phyloP scores from a whole-genome alignment of 345 rosid species.

The Arabidopsis suecica region DNA sequence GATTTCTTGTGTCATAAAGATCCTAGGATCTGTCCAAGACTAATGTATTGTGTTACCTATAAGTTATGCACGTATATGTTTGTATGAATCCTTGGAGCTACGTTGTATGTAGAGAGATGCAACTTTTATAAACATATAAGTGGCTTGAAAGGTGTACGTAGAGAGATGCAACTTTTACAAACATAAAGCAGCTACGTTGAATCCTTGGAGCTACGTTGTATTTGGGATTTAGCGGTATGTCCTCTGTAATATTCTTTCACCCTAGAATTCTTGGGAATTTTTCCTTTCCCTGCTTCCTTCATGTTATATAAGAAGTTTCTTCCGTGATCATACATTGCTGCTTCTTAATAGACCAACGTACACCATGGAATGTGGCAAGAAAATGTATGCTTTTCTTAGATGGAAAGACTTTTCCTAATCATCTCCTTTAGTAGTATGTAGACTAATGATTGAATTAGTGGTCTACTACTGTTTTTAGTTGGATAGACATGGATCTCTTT shows the following conservation, averaged over 20 bases:
- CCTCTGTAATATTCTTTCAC: too few relatives aligned
- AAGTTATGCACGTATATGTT: constrained; percentile 35
- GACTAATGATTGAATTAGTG: constrained; percentile 12
- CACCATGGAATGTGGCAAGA: not conserved
- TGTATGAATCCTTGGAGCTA: constrained; percentile 22
- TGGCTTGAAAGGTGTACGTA: not conserved
- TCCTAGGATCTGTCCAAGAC: constrained; percentile 14
- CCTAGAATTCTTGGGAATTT: too few relatives aligned
- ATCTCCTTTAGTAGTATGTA: constrained; percentile 22
- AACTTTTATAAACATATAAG: not conserved
- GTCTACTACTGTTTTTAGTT: constrained; percentile 29
- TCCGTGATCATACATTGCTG: constrained; percentile 25
- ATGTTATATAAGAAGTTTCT: not conserved
- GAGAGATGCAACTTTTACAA: too few relatives aligned
- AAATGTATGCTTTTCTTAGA: constrained; percentile 19
- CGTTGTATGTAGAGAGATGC: not conserved
- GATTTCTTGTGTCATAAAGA: constrained; percentile 5
- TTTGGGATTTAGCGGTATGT: too few relatives aligned
- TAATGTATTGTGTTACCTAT: constrained; percentile 14
- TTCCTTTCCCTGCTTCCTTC: too few relatives aligned
- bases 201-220: too few relatives aligned
- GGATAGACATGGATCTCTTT: constrained; percentile 21
- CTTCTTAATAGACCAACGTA: constrained; percentile 17
- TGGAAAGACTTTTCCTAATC: constrained; percentile 6
- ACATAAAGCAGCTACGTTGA: too few relatives aligned